These are phyloP conservation scores for Entrophospora sp. DNA, from an alignment of 192 early-diverging fungal genomes.

Conservation along the genomic window DNA sequence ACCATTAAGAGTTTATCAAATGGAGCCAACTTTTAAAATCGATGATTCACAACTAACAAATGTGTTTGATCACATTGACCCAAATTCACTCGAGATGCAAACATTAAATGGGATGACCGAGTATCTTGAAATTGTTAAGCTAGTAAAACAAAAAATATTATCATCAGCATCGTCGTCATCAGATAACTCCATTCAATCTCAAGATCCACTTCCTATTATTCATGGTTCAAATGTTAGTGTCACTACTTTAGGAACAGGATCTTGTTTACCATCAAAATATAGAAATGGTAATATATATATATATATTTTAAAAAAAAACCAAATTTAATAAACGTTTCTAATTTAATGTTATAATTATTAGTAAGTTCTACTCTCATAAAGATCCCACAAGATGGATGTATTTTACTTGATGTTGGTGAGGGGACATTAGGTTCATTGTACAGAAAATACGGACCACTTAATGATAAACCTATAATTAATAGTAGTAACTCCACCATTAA, in stretches of 20 bases:
- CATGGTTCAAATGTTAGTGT: conserved; percentile 42
- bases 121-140: conserved; percentile 27
- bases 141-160: conserved; percentile 27
- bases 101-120: conserved; percentile 22
- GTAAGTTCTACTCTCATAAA: conserved; percentile 76
- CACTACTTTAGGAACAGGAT: conserved; percentile 85
- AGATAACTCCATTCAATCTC: too few relatives aligned
- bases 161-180: background rate
- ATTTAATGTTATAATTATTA: too few relatives aligned
- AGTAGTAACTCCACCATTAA: too few relatives aligned
- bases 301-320: background rate
- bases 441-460: conserved; percentile 57
- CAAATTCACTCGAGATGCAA: conserved; percentile 2
- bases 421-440: conserved; percentile 78
- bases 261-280: conserved; percentile 79
- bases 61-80: conserved; percentile 22
- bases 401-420: conserved; percentile 88
- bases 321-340: background rate
- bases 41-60: conserved; percentile 28
- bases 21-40: conserved; percentile 56
- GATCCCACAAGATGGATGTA: conserved; percentile 48
- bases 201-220: too few relatives aligned
- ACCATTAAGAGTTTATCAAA: conserved; percentile 44
- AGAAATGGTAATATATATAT: conserved; percentile 61
- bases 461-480: too few relatives aligned